Evolutionary conservation across 345 rosid species (phyloP).

Genomic region (Arabis alpina): DNA sequence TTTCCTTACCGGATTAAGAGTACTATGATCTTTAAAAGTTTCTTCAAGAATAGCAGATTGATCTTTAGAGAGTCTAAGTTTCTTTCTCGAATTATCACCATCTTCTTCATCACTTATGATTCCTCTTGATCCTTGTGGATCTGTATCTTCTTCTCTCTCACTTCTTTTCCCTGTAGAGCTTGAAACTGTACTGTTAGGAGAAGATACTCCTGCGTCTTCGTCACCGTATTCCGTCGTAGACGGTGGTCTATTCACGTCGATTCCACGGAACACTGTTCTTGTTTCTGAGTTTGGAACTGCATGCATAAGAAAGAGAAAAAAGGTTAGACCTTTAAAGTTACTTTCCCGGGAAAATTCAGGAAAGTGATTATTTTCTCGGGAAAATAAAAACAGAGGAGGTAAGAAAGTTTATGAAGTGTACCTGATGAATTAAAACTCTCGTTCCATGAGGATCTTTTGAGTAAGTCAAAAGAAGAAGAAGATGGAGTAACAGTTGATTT

Average conservation of each 20-base stretch:
- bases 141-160: constrained; percentile 76
- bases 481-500: constrained; percentile 50
- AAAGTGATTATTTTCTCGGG: constrained; percentile 20
- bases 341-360: constrained; percentile 2
- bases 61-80: constrained; percentile 89
- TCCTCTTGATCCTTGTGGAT: constrained; percentile 74
- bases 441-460: constrained; percentile 62
- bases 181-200: constrained; percentile 94
- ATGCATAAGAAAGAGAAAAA: constrained; percentile 38
- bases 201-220: constrained; percentile 85
- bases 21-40: constrained; percentile 89
- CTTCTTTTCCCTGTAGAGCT: constrained; percentile 89
- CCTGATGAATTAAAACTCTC: constrained; percentile 61
- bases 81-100: constrained; percentile 89
- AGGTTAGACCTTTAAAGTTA: background rate
- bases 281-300: constrained; percentile 79
- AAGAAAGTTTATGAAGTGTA: constrained; percentile 36
- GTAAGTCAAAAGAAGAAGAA: constrained; percentile 45
- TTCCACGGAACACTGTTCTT: constrained; percentile 65
- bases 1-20: constrained; percentile 84
- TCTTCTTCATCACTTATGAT: constrained; percentile 85
- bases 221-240: constrained; percentile 66
- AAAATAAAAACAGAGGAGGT: constrained; percentile 25
- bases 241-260: constrained; percentile 90
- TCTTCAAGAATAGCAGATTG: constrained; percentile 96